Conservation (phyloP, 805 yeast species). For the Candida suzukii region DNA sequence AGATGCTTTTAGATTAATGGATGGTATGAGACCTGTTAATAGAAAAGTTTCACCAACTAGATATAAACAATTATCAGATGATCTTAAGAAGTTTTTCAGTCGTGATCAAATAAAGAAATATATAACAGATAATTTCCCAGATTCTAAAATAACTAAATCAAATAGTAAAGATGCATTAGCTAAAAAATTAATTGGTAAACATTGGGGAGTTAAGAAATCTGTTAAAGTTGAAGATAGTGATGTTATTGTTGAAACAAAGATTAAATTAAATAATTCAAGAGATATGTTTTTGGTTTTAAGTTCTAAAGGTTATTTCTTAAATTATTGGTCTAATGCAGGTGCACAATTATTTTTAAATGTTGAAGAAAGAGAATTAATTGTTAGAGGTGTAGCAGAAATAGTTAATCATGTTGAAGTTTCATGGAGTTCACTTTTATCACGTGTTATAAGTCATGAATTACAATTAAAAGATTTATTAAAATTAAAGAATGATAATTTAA, state of each 20-base stretch:
- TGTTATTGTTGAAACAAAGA: constrained; percentile 13
- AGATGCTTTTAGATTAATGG: constrained; percentile 17
- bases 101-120: constrained; percentile 13
- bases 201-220: constrained; percentile 19
- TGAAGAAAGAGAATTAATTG: constrained; percentile 18
- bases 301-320: constrained; percentile 23
- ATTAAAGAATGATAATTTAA: constrained; percentile 11
- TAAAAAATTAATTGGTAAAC: constrained; percentile 12
- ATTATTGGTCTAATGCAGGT: constrained; percentile 29
- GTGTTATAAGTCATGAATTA: constrained; percentile 4
- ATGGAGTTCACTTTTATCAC: constrained; percentile 14
- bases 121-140: constrained; percentile 4
- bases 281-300: constrained; percentile 26
- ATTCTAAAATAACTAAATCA: not conserved
- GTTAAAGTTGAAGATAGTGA: constrained; percentile 9
- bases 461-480: constrained; percentile 11
- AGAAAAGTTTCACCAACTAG: constrained; percentile 12
- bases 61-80: constrained; percentile 13
- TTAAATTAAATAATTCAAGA: constrained; percentile 20
- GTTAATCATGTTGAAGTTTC: constrained; percentile 26
- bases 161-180: constrained; percentile 13
- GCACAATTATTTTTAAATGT: constrained; percentile 23
- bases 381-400: constrained; percentile 20
- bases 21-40: constrained; percentile 19
- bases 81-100: constrained; percentile 14